phyloP scores from a whole-genome alignment of 306 rosid species.

The Cajanus cajan region DNA sequence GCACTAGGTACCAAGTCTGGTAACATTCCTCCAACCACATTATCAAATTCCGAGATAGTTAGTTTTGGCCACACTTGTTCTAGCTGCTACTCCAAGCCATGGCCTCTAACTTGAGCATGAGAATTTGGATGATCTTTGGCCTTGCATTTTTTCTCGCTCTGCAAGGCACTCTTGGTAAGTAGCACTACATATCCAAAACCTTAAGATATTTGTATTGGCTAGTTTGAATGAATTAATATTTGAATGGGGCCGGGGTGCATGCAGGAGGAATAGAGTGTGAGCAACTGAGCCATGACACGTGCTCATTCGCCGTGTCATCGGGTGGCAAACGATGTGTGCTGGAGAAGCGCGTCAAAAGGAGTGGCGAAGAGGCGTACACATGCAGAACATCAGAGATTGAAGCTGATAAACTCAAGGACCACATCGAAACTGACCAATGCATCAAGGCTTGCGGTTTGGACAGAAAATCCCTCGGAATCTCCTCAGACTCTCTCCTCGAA shows the following conservation, averaged over 20 bases:
- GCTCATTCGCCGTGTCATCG: constrained; percentile 72
- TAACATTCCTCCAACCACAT: constrained; percentile 16
- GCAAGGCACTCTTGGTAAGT: constrained; percentile 60
- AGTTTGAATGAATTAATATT: too few relatives aligned
- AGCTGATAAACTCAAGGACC: constrained; percentile 50
- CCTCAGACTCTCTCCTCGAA: constrained; percentile 65
- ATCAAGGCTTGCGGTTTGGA: constrained; percentile 63
- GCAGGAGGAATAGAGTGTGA: constrained; percentile 54
- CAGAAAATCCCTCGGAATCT: constrained; percentile 61
- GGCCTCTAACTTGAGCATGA: constrained; percentile 50
- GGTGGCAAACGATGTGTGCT: constrained; percentile 69
- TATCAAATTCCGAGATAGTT: not conserved
- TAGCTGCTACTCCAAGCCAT: constrained; percentile 14
- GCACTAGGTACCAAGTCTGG: constrained; percentile 14
- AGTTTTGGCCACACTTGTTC: constrained; percentile 5
- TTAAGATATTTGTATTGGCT: too few relatives aligned
- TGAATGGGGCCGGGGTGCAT: too few relatives aligned
- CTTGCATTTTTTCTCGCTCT: constrained; percentile 45
- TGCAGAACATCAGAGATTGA: constrained; percentile 64
- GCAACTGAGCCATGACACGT: constrained; percentile 44
- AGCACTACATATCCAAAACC: too few relatives aligned
- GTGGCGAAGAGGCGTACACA: constrained; percentile 61
- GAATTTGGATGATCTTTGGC: constrained; percentile 29
- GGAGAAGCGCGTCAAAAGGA: constrained; percentile 61
- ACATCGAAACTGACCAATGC: constrained; percentile 58